Evolutionary conservation across 495 filamentous ascomycete genomes (phyloP), one percentile per base, ranked within the genome.

Genomic region (Aspergillus leporis): DNA sequence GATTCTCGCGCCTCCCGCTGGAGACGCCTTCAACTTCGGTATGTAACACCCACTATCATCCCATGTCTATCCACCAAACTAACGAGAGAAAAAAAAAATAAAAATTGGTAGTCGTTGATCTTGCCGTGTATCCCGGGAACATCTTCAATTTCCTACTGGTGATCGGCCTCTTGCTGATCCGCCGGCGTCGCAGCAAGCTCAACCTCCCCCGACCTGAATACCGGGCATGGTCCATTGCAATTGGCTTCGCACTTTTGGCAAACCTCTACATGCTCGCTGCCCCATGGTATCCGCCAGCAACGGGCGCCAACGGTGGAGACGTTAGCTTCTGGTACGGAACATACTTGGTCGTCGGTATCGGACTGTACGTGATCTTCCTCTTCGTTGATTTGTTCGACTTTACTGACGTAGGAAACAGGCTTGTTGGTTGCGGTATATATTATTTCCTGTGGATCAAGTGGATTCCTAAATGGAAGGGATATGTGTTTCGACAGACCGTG

Each of bases 311-410:
- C 41, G 83, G 79, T 1, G 85, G 85, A 0, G 78, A 84, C 56
- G 84, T 88, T 2, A 85, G 79, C 50, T 88, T 89, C 62, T 88
- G 85, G 84, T 88, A 88, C 58, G 85, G 75, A 4, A 87, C 85
- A 6, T 87, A 88, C 56, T 71, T 76, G 21, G 84, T 82, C 3
- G 74, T 77, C 10, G 83, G 84, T 2, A 72, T 87, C 38, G 82
- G 67, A 21, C 75, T 85, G 81, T 85, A 66, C 75, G 81, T 81
- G 7, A 41, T 22, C 25, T 36, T 36, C 9, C 34, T 8, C 34
- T 10, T 36, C 34, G 3, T 14, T 12, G 9, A 8, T 4, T 4
- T 36, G 34, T 13, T 16, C 13, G 13, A 6, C 16, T 3, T 5
- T 6, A 51, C 25, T 51, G 31, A 51, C 25, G 3, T 6, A n/a